Evolutionary conservation across 148 eudicot genomes (phyloP).

Genomic region (Camellia lanceoleosa): DNA sequence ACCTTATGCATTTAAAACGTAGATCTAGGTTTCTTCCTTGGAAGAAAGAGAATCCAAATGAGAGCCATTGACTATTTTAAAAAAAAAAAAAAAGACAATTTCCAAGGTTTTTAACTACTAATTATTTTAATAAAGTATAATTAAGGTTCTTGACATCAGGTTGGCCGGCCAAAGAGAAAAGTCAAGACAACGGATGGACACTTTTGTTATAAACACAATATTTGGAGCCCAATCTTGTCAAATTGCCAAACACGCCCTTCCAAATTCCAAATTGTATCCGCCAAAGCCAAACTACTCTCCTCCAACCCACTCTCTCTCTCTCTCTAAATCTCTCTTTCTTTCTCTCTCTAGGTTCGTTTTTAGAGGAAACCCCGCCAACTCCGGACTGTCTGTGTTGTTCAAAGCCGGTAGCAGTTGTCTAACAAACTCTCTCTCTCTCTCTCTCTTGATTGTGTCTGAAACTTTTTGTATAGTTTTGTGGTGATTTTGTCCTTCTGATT

Average conservation of each 20-base stretch:
- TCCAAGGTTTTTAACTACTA: no score
- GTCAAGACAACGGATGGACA: neutral
- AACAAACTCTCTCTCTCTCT: neutral
- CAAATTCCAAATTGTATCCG: neutral
- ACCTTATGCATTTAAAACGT: no score
- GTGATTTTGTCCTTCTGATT: slow-evolving; percentile 11
- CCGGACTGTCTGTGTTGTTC: slow-evolving; percentile 20
- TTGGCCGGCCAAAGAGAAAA: no score
- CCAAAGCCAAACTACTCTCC: neutral
- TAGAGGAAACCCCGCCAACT: slow-evolving; percentile 28
- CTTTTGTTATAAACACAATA: neutral
- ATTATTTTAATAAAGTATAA: no score
- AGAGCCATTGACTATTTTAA: no score
- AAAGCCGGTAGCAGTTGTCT: neutral
- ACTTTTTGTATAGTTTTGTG: no score
- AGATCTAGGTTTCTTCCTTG: no score
- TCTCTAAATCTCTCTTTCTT: neutral
- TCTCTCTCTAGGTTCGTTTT: neutral
- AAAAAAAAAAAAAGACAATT: no score
- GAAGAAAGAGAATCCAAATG: no score
- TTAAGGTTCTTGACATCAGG: no score
- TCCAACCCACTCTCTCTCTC: neutral
- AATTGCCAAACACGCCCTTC: neutral
- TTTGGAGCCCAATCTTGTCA: neutral
- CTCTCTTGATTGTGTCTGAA: neutral